A percentile compares a stretch with the other conserved stretches of the same genome.
phyloP scores from a whole-genome alignment of 2,329 filamentous ascomycete genomes.

The Colletotrichum sp. region DNA sequence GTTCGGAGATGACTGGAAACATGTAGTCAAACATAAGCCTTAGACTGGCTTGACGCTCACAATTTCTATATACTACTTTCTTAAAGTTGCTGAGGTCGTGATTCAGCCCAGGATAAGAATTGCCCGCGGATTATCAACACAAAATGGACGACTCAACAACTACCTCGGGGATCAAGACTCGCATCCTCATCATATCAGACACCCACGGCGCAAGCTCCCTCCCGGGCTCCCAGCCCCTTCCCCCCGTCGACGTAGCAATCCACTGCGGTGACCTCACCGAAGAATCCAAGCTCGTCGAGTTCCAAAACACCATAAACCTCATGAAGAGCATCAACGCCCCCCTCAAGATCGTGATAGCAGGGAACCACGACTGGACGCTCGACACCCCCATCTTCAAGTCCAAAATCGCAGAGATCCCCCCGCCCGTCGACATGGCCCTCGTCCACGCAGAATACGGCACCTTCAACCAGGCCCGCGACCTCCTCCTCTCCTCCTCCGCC shows the following conservation, averaged over 20 bases:
- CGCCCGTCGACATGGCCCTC: not conserved
- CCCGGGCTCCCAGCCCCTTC: slow-evolving; percentile 24
- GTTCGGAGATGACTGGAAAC: not conserved
- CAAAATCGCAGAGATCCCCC: not conserved
- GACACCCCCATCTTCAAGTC: slow-evolving; percentile 23
- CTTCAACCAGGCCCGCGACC: slow-evolving; percentile 34
- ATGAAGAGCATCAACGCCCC: slow-evolving; percentile 44
- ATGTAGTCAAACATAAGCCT: not conserved
- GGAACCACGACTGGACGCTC: slow-evolving; percentile 56
- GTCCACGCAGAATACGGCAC: slow-evolving; percentile 38
- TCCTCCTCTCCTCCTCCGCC: slow-evolving; percentile 28
- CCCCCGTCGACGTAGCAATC: slow-evolving; percentile 50
- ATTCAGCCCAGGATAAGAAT: not conserved
- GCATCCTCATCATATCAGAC: slow-evolving; percentile 44
- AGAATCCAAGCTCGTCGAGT: slow-evolving; percentile 45
- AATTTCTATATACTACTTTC: not conserved
- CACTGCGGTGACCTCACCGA: slow-evolving; percentile 57
- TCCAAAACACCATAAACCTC: slow-evolving; percentile 37
- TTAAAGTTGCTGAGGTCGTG: not conserved
- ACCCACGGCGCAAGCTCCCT: slow-evolving; percentile 34
- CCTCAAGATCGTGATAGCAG: slow-evolving; percentile 54
- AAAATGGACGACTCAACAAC: not conserved
- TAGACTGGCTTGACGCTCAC: not conserved
- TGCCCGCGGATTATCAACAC: not conserved
- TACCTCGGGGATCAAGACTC: slow-evolving; percentile 30